Conservation (phyloP, 1,139 yeast species). For the Magnusiomyces starmeri region DNA sequence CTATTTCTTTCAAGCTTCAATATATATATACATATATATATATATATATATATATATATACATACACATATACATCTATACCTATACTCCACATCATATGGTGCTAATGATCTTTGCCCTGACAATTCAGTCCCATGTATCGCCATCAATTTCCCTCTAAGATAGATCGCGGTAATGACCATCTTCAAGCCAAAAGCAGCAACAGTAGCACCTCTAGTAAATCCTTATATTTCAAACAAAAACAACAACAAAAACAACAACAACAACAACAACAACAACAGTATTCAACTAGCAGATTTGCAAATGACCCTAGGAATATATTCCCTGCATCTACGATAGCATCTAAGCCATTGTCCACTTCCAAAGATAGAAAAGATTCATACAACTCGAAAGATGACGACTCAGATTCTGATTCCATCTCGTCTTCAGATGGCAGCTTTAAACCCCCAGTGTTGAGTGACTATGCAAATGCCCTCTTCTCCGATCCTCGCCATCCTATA, state of each 20-base stretch:
- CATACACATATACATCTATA: not conserved
- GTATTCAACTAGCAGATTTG: not conserved
- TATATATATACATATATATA: not conserved
- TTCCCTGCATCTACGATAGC: no score
- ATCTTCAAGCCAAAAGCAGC: not conserved
- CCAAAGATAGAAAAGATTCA: no score
- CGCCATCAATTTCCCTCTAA: not conserved
- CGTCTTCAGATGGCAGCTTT: slow-evolving; percentile 42
- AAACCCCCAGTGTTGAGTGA: slow-evolving; percentile 62
- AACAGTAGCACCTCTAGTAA: not conserved
- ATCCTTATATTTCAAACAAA: not conserved
- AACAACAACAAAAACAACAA: not conserved
- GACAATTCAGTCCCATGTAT: not conserved
- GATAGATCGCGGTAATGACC: not conserved
- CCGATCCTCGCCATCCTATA: slow-evolving; percentile 20
- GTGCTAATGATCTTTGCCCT: not conserved
- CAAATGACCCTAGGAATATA: not conserved
- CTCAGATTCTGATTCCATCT: slow-evolving; percentile 23
- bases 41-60: not conserved
- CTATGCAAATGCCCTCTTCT: slow-evolving; percentile 41
- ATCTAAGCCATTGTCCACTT: no score
- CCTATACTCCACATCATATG: not conserved
- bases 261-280: not conserved
- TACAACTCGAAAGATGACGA: no score
- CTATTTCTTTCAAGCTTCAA: no score